phyloP scores from a whole-genome alignment of 177 flowering plant genomes.

The Vitis hybrid region DNA sequence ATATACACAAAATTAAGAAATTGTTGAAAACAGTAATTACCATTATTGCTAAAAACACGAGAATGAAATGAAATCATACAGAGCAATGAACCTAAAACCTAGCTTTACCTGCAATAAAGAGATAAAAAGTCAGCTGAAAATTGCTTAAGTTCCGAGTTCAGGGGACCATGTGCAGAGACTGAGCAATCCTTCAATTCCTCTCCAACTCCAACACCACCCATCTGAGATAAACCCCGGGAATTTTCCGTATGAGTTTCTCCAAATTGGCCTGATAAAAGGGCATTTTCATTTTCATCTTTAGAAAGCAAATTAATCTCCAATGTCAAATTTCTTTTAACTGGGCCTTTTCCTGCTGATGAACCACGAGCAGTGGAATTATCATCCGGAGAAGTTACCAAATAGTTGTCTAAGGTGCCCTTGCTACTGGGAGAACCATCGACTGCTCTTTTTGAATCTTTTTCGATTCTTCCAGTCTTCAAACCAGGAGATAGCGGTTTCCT shows the following conservation, averaged over 20 bases:
- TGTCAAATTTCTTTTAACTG: slow-evolving; percentile 48
- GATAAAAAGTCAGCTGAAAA: slow-evolving; percentile 36
- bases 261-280: slow-evolving; percentile 1
- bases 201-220: slow-evolving; percentile 10
- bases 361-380: slow-evolving; percentile 16
- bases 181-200: slow-evolving; percentile 4
- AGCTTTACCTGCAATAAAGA: slow-evolving; percentile 67
- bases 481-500: slow-evolving; percentile 57
- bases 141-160: slow-evolving; percentile 47
- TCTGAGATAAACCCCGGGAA: slow-evolving; percentile 6
- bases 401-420: slow-evolving; percentile 63
- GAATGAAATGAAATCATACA: too few species aligned
- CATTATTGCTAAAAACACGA: too few species aligned
- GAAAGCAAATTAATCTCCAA: slow-evolving; percentile 35
- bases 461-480: slow-evolving; percentile 35
- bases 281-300: slow-evolving; percentile 15
- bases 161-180: slow-evolving; percentile 13
- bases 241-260: slow-evolving; percentile 17
- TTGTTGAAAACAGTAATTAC: too few species aligned
- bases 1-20: background rate
- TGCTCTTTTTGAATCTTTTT: slow-evolving; percentile 26
- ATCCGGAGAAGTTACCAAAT: slow-evolving; percentile 46
- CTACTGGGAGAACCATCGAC: slow-evolving; percentile 52
- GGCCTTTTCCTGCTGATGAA: slow-evolving; percentile 19
- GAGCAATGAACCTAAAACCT: too few species aligned